phyloP scores from a whole-genome alignment of 805 yeast species.

The Candida arabinofermentans region DNA sequence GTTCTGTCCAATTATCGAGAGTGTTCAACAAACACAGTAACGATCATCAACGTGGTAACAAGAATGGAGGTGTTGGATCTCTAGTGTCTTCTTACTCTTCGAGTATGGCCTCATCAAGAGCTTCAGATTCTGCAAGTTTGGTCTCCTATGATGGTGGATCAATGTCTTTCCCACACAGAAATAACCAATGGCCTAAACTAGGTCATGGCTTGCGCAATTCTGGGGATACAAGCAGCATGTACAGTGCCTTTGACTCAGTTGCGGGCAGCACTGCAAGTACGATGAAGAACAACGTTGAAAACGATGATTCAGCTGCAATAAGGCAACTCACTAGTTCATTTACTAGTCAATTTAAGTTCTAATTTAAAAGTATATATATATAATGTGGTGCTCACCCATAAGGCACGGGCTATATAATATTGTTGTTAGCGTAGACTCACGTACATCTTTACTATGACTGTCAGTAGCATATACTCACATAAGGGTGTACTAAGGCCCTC shows the following conservation, averaged over 20 bases:
- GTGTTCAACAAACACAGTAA: conserved; percentile 4
- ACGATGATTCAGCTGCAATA: conserved; percentile 25
- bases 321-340: conserved; percentile 10
- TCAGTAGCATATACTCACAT: too few relatives aligned
- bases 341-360: conserved; percentile 13
- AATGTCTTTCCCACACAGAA: conserved; percentile 8
- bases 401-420: too few relatives aligned
- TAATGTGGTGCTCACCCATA: too few relatives aligned
- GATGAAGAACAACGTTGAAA: not conserved
- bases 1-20: conserved; percentile 50
- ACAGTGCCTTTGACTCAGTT: conserved; percentile 5
- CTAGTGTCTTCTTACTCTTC: conserved; percentile 3
- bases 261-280: conserved; percentile 2
- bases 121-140: conserved; percentile 36
- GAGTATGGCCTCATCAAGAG: conserved; percentile 12
- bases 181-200: conserved; percentile 19
- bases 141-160: conserved; percentile 33
- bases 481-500: too few relatives aligned
- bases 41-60: not conserved
- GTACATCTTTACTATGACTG: too few relatives aligned
- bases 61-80: not conserved
- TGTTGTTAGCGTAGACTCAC: too few relatives aligned
- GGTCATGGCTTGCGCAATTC: conserved; percentile 11
- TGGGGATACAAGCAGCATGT: conserved; percentile 4
- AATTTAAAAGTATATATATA: not conserved